These are phyloP conservation scores for Alliaria petiolata DNA, from an alignment of 345 rosid genomes.

Conservation along the genomic window DNA sequence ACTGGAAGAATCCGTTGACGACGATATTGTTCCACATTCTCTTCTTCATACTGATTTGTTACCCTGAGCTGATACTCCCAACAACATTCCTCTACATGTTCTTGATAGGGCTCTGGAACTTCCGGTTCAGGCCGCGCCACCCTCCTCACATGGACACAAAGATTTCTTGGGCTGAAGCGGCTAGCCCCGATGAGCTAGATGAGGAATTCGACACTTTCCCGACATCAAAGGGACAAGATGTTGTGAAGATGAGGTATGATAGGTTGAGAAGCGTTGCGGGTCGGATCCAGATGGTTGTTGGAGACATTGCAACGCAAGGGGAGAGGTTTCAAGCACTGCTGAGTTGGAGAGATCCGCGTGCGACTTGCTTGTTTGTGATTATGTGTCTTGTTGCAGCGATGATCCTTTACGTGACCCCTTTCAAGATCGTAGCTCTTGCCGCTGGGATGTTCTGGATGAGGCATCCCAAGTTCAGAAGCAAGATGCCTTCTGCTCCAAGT, in stretches of 20 bases:
- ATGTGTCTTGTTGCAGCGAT: constrained; percentile 71
- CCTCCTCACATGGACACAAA: constrained; percentile 85
- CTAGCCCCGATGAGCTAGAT: constrained; percentile 67
- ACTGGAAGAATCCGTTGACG: constrained; percentile 76
- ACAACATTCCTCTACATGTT: constrained; percentile 75
- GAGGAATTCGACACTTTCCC: constrained; percentile 87
- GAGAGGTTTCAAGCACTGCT: constrained; percentile 71
- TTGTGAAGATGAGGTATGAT: constrained; percentile 78
- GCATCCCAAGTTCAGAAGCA: constrained; percentile 82
- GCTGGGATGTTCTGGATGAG: constrained; percentile 66
- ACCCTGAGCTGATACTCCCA: constrained; percentile 78
- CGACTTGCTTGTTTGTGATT: constrained; percentile 62
- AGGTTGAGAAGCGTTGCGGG: constrained; percentile 80
- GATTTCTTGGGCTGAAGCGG: constrained; percentile 86
- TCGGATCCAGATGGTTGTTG: constrained; percentile 74
- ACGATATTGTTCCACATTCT: constrained; percentile 65
- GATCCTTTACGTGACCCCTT: constrained; percentile 65
- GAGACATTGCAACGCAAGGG: constrained; percentile 85
- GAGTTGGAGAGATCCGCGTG: constrained; percentile 87
- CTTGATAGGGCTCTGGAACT: constrained; percentile 80
- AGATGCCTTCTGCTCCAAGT: constrained; percentile 79
- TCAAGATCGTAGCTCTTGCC: constrained; percentile 54
- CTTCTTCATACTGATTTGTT: constrained; percentile 70
- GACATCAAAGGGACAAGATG: constrained; percentile 60
- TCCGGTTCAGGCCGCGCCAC: constrained; percentile 56